Conservation (phyloP, 2,329 filamentous ascomycete species). For the Arthrobotrys musiformis region DNA sequence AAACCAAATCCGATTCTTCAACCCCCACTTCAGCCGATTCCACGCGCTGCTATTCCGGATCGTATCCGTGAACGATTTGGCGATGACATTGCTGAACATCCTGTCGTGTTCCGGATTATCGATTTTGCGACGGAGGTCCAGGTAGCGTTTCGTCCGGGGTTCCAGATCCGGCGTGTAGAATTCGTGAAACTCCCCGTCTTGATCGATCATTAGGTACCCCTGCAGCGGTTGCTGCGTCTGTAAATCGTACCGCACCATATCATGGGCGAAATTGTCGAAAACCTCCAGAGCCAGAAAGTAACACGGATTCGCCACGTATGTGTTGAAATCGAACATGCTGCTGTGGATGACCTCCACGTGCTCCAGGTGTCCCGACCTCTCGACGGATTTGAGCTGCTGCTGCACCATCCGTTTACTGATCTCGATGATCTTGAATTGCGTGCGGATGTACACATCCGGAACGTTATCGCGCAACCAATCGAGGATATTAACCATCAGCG, state of each 20-base stretch:
- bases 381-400: constrained; percentile 78
- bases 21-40: constrained; percentile 65
- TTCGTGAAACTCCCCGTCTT: constrained; percentile 88
- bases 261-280: constrained; percentile 98
- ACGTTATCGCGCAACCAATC: constrained; percentile 93
- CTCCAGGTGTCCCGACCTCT: constrained; percentile 77
- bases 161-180: constrained; percentile 87
- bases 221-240: constrained; percentile 84
- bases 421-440: constrained; percentile 94
- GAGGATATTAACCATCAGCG: constrained; percentile 96
- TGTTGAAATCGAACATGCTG: constrained; percentile 93
- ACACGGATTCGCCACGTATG: constrained; percentile 88
- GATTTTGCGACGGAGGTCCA: constrained; percentile 84
- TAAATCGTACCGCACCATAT: constrained; percentile 89
- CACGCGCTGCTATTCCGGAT: constrained; percentile 26
- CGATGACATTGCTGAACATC: constrained; percentile 52
- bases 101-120: constrained; percentile 53
- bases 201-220: constrained; percentile 86
- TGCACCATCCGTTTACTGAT: constrained; percentile 84
- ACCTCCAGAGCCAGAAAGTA: constrained; percentile 99
- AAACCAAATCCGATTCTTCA: constrained; percentile 73
- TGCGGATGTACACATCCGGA: constrained; percentile 91
- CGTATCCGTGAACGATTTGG: constrained; percentile 54
- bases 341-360: constrained; percentile 95
- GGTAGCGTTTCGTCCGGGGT: constrained; percentile 81